Conservation (phyloP, 139 green algal species). For the Chlamydomonas sp. region DNA sequence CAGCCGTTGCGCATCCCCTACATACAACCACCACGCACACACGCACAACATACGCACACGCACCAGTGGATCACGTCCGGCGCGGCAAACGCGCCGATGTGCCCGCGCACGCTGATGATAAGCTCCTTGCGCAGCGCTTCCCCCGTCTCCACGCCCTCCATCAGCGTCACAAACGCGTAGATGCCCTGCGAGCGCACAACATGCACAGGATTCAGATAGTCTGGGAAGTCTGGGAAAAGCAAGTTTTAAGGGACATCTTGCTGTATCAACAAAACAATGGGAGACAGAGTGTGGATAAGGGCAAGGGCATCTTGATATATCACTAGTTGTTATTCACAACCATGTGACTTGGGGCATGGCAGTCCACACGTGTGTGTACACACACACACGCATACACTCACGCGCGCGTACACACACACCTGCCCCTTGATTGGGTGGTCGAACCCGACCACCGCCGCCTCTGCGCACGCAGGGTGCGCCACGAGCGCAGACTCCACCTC, state of each 20-base stretch:
- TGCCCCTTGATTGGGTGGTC: slow-evolving; percentile 81
- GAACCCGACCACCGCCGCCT: slow-evolving; percentile 85
- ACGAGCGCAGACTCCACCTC: slow-evolving; percentile 93
- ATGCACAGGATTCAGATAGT: neutral
- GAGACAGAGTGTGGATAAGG: no score
- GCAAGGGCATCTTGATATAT: neutral
- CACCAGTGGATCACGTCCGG: slow-evolving; percentile 92
- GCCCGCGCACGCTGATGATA: slow-evolving; percentile 29
- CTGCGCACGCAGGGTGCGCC: slow-evolving; percentile 64
- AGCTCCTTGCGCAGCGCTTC: slow-evolving; percentile 28
- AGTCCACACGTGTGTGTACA: neutral
- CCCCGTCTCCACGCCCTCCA: slow-evolving; percentile 37
- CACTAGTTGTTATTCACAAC: no score
- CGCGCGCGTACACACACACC: no score
- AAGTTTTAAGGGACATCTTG: no score
- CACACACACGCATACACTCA: neutral
- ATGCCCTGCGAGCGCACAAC: slow-evolving; percentile 69
- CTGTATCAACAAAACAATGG: no score
- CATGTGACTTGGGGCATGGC: no score
- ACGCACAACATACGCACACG: neutral
- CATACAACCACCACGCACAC: neutral
- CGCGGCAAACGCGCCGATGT: slow-evolving; percentile 81
- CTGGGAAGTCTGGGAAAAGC: no score
- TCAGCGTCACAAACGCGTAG: slow-evolving; percentile 92
- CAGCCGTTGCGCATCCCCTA: neutral